Conservation (phyloP, 225 moss, liverwort and hornwort genomes). For the Anthoceros angustus region DNA sequence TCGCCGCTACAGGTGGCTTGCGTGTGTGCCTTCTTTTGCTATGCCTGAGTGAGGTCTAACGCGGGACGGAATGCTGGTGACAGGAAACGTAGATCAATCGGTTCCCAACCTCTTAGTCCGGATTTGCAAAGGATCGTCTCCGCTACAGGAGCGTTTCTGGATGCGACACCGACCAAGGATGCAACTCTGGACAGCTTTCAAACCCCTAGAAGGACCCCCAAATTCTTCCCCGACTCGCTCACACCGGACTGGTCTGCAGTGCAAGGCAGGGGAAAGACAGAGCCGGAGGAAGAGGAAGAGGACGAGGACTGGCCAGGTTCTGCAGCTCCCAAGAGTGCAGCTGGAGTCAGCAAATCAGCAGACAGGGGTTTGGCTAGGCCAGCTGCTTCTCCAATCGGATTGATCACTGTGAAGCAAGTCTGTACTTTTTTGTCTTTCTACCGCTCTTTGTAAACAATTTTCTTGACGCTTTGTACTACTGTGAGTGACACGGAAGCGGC, state of each 20-base stretch:
- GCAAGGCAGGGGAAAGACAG: not conserved
- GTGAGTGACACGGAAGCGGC: not conserved
- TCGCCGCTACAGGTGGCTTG: not conserved
- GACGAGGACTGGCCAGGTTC: not conserved
- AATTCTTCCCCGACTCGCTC: not conserved
- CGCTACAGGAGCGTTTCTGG: not conserved
- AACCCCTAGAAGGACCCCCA: not conserved
- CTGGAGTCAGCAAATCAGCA: not conserved
- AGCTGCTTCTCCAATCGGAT: not conserved
- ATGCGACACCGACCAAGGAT: not conserved
- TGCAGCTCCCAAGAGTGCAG: not conserved
- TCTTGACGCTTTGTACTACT: not conserved
- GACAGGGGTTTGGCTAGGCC: not conserved
- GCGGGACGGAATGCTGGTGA: not conserved
- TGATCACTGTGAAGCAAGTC: not conserved
- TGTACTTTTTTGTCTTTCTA: not conserved
- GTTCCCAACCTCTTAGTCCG: not conserved
- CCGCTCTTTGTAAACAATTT: not conserved
- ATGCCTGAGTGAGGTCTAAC: not conserved
- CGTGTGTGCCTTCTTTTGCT: not conserved
- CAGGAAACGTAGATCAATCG: not conserved
- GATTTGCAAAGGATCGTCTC: not conserved
- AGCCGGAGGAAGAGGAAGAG: not conserved
- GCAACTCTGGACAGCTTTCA: not conserved
- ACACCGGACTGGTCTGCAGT: constrained; percentile 4